Base-by-base conservation (phyloP, 2,329 filamentous ascomycete species). In the Hymenoscyphus scutula region DNA sequence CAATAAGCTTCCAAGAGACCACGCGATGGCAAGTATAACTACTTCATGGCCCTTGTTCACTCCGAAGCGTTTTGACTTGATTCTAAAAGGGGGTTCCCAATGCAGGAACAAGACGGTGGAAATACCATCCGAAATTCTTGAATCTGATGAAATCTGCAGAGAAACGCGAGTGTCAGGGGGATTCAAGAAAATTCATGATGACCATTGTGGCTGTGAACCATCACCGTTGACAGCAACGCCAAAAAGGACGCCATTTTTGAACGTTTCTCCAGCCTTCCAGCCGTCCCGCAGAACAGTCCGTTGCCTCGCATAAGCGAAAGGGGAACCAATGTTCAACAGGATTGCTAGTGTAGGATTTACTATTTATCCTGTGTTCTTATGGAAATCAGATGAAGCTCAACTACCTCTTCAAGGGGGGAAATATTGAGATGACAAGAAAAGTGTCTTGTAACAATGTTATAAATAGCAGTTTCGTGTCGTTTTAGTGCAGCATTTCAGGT, bases 181-280 rank as follows among this genome's bases (percentile, higher is more conserved):
- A 11, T 23, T 19, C 17, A 38, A 19, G 41, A 25, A 19, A 23
- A 23, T 23, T 51, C 2, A 51, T 25, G 7, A 51, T 51, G 45
- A 51, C 19, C 45, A 23, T 51, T 23, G 45, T 51, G 45, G 45
- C 45, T 25, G 19, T 51, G 45, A 13, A 51, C 8, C 8, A 25
- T 23, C 23, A 51, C 19, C n/a, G 45, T 51, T 51, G 45, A 51
- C 23, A 51, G 13, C 45, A 51, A 51, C 45, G 19, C 23, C 45
- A 19, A 51, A 25, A 51, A n/a, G 25, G 45, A 51, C n/a, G 45
- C 45, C 45, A 51, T 51, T 34, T 17, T 54, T 27, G 27, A 30
- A 41, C 27, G 30, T 23, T 59, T 59, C 23, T 59, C 53, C 58
- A 59, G 58, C 58, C 58, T 53, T 48, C 48, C 45, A 53, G 41